Evolutionary conservation across 495 filamentous ascomycete genomes (phyloP).

Genomic region (Neurospora tetrasperma): DNA sequence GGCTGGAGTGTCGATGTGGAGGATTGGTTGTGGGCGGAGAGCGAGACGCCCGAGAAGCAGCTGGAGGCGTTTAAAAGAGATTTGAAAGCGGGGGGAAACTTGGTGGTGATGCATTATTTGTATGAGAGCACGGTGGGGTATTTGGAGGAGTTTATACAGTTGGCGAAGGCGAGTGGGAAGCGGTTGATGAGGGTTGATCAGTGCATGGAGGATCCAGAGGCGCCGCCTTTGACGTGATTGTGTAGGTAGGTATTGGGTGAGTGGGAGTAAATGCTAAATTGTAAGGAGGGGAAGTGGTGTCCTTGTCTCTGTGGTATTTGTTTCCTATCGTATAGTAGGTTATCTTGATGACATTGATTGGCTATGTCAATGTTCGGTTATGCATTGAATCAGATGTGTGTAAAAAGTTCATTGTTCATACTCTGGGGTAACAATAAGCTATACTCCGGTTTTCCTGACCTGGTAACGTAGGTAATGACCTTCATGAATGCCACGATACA

Average conservation of each 20-base stretch:
- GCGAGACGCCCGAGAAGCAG: constrained; percentile 59
- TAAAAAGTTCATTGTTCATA: not conserved
- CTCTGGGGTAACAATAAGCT: not conserved
- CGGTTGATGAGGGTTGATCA: constrained; percentile 70
- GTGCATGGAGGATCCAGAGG: constrained; percentile 62
- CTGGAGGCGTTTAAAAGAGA: constrained; percentile 63
- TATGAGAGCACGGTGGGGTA: constrained; percentile 58
- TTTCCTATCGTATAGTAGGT: not conserved
- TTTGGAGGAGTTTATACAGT: constrained; percentile 55
- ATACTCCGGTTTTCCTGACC: not conserved
- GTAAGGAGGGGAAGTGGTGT: no score
- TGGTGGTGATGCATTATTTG: constrained; percentile 72
- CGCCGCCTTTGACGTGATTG: constrained; percentile 39
- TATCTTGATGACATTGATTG: not conserved
- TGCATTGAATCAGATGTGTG: not conserved
- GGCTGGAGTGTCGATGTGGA: constrained; percentile 71
- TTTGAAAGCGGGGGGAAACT: constrained; percentile 54
- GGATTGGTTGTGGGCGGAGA: constrained; percentile 66
- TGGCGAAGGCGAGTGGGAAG: constrained; percentile 57
- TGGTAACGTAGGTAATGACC: not conserved
- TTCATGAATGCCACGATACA: not conserved
- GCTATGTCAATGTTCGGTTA: not conserved
- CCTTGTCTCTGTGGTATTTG: not conserved
- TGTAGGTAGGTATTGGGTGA: no score
- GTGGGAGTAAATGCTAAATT: no score